Base-by-base conservation (phyloP, 1,284 basidiomycete species). In the Cystobasidiaceae sp. region DNA sequence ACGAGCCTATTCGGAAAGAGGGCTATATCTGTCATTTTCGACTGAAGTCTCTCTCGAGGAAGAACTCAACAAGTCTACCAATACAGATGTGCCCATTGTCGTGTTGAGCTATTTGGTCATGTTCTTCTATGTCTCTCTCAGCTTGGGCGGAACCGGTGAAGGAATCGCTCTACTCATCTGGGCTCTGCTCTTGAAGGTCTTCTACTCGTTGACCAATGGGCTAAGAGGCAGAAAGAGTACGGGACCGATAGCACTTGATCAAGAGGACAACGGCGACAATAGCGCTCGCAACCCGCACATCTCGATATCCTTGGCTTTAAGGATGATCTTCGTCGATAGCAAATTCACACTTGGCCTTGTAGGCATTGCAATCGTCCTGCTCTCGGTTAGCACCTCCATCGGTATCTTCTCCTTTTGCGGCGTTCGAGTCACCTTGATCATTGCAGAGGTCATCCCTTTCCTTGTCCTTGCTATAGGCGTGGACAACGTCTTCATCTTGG, bases 391-490 rank as follows among this genome's bases (percentile, higher is more conserved):
- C 0, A 89, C 92, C 0, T 90, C 92, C 1, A 89, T 97, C 62
- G 94, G 91, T 4, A 81, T 97, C 67, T 97, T 96, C 82, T 96
- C 93, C 23, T 75, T 87, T 11, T 75, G 93, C 11, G 89, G 89
- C 33, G 89, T 98, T 68, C 90, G 91, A 74, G 90, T 93, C 6
- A 97, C 92, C 1, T 82, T 97, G 57, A 93, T 97, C 77, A 97
- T 98, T 68, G 94, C 93, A 13, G 94, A 97, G 79, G 94, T 97
- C 66, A 96, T 97, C 57, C 94, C 94, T 0, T 98, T 98, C 84
- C 84, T 98, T 51, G 91, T 97, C 6, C 84, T 98, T 21, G 94
- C 94, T 0, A 93, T 98, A 37, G 94, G 94, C 48, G 72, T 73
- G 51, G 94, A 98, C 80, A 98, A 98, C 73, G 91, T 97, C 61